These are phyloP conservation scores for Nothomitra cinnamomea DNA, from an alignment of 2,329 filamentous ascomycete genomes.

Conservation along the genomic window DNA sequence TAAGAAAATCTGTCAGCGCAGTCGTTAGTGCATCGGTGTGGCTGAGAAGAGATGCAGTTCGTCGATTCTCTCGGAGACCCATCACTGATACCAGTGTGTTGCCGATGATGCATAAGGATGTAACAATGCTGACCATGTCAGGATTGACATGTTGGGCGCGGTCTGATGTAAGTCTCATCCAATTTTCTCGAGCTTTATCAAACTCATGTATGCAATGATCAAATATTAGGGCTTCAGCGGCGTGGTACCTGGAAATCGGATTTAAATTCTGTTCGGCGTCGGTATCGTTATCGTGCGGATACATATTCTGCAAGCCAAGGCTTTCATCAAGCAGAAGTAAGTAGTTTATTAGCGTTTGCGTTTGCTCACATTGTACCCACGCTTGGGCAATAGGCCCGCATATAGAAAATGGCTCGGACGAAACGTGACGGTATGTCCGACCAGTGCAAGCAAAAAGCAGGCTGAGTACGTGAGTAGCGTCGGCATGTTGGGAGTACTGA, in stretches of 20 bases:
- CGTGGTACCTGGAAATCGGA: neutral
- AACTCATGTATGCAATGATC: constrained; percentile 29
- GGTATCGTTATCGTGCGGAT: neutral
- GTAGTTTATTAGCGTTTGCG: constrained; percentile 29
- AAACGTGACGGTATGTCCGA: constrained; percentile 18
- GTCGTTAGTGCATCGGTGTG: constrained; percentile 15
- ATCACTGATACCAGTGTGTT: constrained; percentile 18
- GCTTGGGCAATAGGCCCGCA: constrained; percentile 27
- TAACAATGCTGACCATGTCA: constrained; percentile 32
- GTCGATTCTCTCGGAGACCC: constrained; percentile 14
- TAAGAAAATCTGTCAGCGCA: constrained; percentile 20
- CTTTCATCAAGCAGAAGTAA: constrained; percentile 25
- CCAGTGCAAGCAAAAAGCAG: constrained; percentile 57
- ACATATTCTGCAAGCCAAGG: constrained; percentile 7
- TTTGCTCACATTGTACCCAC: constrained; percentile 24
- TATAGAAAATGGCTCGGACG: constrained; percentile 17
- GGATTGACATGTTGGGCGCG: constrained; percentile 28
- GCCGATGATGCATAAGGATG: constrained; percentile 29
- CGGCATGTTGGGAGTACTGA: constrained; percentile 44
- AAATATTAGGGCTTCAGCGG: constrained; percentile 19
- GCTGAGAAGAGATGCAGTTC: constrained; percentile 15
- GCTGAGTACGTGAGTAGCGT: constrained; percentile 47
- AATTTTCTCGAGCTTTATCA: constrained; percentile 26
- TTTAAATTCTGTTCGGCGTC: neutral
- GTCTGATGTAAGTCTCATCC: constrained; percentile 23